Evolutionary conservation across 768 basidiomycete genomes (phyloP).

Genomic region (Lentinula aciculospora): DNA sequence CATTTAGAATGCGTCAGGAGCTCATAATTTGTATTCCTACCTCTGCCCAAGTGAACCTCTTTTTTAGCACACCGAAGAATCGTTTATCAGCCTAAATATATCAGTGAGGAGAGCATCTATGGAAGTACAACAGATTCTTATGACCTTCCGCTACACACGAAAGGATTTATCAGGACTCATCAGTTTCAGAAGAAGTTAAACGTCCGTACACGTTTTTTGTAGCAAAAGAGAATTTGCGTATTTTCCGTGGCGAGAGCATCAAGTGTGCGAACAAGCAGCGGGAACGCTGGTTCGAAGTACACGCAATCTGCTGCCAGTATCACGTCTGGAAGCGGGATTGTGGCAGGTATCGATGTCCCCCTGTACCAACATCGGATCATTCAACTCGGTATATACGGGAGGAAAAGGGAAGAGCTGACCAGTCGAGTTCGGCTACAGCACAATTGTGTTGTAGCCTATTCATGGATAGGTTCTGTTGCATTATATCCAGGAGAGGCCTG

Average conservation of each 20-base stretch:
- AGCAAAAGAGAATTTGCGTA: slow-evolving; percentile 79
- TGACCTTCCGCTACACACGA: neutral
- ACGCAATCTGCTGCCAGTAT: slow-evolving; percentile 93
- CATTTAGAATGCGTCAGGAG: neutral
- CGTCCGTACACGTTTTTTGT: slow-evolving; percentile 77
- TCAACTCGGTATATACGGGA: neutral
- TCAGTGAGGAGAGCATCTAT: neutral
- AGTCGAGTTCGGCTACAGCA: slow-evolving; percentile 70
- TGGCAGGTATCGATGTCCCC: slow-evolving; percentile 54
- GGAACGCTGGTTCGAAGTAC: slow-evolving; percentile 92
- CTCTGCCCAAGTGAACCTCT: slow-evolving; percentile 69
- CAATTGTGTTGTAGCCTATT: slow-evolving; percentile 56
- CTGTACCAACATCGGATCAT: slow-evolving; percentile 28
- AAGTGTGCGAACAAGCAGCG: slow-evolving; percentile 78
- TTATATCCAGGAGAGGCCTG: slow-evolving; percentile 75
- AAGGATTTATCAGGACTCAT: neutral
- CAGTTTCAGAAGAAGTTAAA: neutral
- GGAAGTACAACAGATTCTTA: neutral
- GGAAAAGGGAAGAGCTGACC: slow-evolving; percentile 39
- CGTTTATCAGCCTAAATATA: slow-evolving; percentile 72
- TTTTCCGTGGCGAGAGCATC: slow-evolving; percentile 47
- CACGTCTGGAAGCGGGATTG: slow-evolving; percentile 50
- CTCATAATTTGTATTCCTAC: slow-evolving; percentile 29
- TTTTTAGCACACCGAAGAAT: slow-evolving; percentile 77
- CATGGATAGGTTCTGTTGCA: slow-evolving; percentile 64